Percentiles rank a stretch among this genome's conserved stretches.
Evolutionary conservation across 805 yeast genomes (phyloP).

Genomic region (Schizosaccharomyces lindneri): DNA sequence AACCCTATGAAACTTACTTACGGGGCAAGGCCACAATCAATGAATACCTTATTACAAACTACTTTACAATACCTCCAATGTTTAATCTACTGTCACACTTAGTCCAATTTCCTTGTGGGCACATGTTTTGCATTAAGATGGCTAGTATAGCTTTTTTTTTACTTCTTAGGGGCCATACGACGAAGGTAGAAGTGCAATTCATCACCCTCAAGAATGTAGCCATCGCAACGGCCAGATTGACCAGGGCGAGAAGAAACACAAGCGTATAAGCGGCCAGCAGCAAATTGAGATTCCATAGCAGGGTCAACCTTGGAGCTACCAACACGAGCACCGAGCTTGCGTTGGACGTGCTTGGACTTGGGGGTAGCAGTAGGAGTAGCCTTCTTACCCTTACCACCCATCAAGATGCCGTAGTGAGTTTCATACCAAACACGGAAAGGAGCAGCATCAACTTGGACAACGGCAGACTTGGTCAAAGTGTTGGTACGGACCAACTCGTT

Average conservation of each 20-base stretch:
- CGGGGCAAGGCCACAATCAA: too few species aligned
- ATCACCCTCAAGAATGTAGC: conserved; percentile 99
- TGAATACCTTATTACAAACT: too few species aligned
- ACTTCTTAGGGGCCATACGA: conserved; percentile 30
- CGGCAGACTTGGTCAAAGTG: conserved; percentile 96
- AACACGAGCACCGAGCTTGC: conserved; percentile 86
- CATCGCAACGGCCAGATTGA: conserved; percentile 99
- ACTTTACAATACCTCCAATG: too few species aligned
- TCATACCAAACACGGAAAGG: conserved; percentile 99
- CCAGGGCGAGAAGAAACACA: conserved; percentile 98
- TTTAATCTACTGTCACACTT: too few species aligned
- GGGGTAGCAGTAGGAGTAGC: conserved; percentile 8
- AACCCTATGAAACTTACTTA: too few species aligned
- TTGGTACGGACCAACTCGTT: conserved; percentile 98
- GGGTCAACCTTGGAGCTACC: conserved; percentile 60
- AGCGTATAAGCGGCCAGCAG: conserved; percentile 98
- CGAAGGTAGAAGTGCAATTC: conserved; percentile 99
- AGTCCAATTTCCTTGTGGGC: too few species aligned
- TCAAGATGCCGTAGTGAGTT: conserved; percentile 83
- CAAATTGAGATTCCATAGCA: conserved; percentile 87
- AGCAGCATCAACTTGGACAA: conserved; percentile 98
- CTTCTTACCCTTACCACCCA: conserved; percentile 52
- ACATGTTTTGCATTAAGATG: too few species aligned
- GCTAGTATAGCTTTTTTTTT: neutral
- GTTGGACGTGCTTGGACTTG: conserved; percentile 49